Evolutionary conservation across 2,329 filamentous ascomycete species (phyloP).

Genomic region (Paecilomyces sp.): DNA sequence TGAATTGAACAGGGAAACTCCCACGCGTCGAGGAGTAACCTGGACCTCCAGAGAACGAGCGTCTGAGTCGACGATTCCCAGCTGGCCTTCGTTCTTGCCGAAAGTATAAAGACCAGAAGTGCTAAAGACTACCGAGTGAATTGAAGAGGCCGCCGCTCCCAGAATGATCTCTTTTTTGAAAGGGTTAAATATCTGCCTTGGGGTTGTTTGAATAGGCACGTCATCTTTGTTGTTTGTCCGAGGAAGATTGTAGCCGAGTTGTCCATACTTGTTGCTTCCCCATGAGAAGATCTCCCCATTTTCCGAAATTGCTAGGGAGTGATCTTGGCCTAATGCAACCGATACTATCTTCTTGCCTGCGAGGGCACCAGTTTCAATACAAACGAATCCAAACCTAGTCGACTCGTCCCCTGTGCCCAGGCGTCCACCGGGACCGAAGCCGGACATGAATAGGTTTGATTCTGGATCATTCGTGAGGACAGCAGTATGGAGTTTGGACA

Average conservation of each 20-base stretch:
- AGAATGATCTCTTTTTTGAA: slow-evolving; percentile 78
- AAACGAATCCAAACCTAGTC: slow-evolving; percentile 78
- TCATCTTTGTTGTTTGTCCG: slow-evolving; percentile 60
- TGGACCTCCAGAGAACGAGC: slow-evolving; percentile 86
- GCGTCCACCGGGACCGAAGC: slow-evolving; percentile 82
- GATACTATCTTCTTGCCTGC: slow-evolving; percentile 65
- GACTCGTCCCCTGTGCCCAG: slow-evolving; percentile 85
- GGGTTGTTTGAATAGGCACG: slow-evolving; percentile 71
- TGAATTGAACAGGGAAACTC: slow-evolving; percentile 69
- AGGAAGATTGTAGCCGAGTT: slow-evolving; percentile 78
- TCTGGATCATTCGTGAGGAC: slow-evolving; percentile 80
- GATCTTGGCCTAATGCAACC: slow-evolving; percentile 85
- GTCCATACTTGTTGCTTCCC: slow-evolving; percentile 80
- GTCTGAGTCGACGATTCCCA: slow-evolving; percentile 91
- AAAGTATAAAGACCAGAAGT: slow-evolving; percentile 79
- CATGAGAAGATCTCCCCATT: slow-evolving; percentile 89
- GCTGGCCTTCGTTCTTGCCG: slow-evolving; percentile 89
- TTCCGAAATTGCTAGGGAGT: slow-evolving; percentile 78
- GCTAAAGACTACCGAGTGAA: slow-evolving; percentile 88
- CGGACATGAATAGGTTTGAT: slow-evolving; percentile 87
- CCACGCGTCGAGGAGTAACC: slow-evolving; percentile 73
- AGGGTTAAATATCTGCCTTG: slow-evolving; percentile 83
- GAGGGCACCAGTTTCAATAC: slow-evolving; percentile 68
- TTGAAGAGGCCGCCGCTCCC: slow-evolving; percentile 78
- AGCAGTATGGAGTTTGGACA: slow-evolving; percentile 89